phyloP scores from a whole-genome alignment of 2,329 filamentous ascomycete species.

The Ophiostoma tasmaniense region DNA sequence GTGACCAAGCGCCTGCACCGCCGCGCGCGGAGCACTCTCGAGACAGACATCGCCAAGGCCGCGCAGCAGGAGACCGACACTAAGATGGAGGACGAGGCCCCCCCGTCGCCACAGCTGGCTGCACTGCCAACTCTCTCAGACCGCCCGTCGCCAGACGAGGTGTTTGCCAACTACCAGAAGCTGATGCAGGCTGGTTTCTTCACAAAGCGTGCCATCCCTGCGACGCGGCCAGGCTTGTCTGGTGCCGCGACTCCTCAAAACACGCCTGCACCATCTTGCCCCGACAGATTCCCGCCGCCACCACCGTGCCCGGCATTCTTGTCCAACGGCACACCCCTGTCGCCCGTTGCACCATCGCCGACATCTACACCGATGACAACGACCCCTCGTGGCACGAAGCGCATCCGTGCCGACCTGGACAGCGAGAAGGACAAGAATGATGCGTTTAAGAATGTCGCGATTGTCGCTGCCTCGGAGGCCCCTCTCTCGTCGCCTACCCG shows the following conservation, averaged over 20 bases:
- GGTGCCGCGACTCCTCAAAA: conserved; percentile 2
- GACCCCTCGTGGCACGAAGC: conserved; percentile 38
- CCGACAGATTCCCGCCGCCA: background rate
- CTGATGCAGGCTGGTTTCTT: conserved; percentile 52
- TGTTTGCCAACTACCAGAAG: conserved; percentile 48
- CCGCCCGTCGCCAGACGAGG: conserved; percentile 39
- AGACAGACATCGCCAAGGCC: background rate
- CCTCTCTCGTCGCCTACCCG: conserved; percentile 19
- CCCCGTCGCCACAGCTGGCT: background rate
- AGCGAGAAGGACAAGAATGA: background rate
- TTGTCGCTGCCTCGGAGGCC: background rate
- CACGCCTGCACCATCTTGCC: background rate
- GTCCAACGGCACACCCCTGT: conserved; percentile 8
- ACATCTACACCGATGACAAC: background rate
- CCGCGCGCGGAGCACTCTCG: conserved; percentile 10
- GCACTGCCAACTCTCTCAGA: background rate
- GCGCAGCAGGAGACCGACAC: background rate
- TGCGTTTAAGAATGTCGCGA: background rate
- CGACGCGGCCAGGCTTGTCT: conserved; percentile 40
- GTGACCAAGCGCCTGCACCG: conserved; percentile 26
- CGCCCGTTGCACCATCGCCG: conserved; percentile 12
- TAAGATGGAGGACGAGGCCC: conserved; percentile 1
- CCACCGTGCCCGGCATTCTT: conserved; percentile 4
- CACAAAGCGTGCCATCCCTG: conserved; percentile 48
- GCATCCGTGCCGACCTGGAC: conserved; percentile 28